Conservation (phyloP, 164 flowering plant genomes). For the Vitis cinerea region DNA sequence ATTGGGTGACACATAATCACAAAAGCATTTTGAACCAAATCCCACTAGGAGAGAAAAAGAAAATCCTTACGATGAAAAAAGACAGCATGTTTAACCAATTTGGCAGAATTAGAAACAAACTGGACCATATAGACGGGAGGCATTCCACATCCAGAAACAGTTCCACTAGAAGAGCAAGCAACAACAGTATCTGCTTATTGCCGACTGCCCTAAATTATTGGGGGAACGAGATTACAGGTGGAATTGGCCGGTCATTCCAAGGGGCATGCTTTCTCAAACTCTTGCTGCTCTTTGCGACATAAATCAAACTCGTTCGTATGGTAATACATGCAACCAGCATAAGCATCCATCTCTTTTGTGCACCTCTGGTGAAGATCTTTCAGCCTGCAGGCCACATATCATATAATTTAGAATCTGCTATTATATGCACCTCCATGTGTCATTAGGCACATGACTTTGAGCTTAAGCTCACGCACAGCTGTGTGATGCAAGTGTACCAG, state of each 20-base stretch:
- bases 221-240: background rate
- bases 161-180: background rate
- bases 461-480: no score
- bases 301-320: conserved; percentile 85
- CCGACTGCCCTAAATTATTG: conserved; percentile 16
- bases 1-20: no score
- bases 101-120: background rate
- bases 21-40: no score
- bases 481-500: no score
- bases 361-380: conserved; percentile 69
- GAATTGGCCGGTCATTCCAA: conserved; percentile 23
- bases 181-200: conserved; percentile 17
- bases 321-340: conserved; percentile 92
- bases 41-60: no score
- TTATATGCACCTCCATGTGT: background rate
- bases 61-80: no score
- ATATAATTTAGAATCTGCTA: background rate
- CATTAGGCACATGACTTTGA: no score
- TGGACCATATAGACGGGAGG: conserved; percentile 2
- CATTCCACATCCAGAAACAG: background rate
- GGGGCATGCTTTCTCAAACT: conserved; percentile 79
- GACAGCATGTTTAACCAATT: background rate
- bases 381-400: conserved; percentile 38
- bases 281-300: conserved; percentile 86
- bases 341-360: conserved; percentile 76